These are phyloP conservation scores for Trifolium subterraneum DNA, from an alignment of 306 rosid species.

Conservation along the genomic window DNA sequence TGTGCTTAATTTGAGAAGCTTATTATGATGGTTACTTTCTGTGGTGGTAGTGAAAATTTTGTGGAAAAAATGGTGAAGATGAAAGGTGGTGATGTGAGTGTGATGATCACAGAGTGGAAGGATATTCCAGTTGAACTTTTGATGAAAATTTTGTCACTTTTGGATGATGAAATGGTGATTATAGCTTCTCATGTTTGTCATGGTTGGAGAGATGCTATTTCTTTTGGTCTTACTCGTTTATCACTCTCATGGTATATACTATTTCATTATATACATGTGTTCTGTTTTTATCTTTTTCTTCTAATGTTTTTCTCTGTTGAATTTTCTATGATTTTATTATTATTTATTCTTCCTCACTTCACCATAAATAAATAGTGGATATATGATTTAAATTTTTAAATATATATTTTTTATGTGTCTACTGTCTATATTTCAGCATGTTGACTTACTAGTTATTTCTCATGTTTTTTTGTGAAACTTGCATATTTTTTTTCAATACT, in stretches of 20 bases:
- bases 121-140: conserved; percentile 92
- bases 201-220: conserved; percentile 84
- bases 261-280: background rate
- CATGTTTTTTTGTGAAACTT: background rate
- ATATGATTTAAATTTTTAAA: no score
- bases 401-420: no score
- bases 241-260: conserved; percentile 76
- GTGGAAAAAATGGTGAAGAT: conserved; percentile 49
- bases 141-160: conserved; percentile 70
- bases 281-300: background rate
- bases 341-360: background rate
- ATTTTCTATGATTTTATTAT: background rate
- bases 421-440: no score
- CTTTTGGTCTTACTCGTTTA: conserved; percentile 63
- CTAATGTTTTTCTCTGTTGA: background rate
- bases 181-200: conserved; percentile 78
- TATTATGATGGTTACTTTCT: conserved; percentile 40
- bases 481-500: background rate
- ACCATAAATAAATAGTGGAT: background rate
- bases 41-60: conserved; percentile 34
- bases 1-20: conserved; percentile 44
- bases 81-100: conserved; percentile 47
- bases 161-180: conserved; percentile 72
- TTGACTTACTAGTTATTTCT: no score
- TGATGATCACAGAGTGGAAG: conserved; percentile 63